Percentiles rank a stretch among this genome's conserved stretches.
phyloP scores from a whole-genome alignment of 345 rosid species.

The Trapa bicornis region DNA sequence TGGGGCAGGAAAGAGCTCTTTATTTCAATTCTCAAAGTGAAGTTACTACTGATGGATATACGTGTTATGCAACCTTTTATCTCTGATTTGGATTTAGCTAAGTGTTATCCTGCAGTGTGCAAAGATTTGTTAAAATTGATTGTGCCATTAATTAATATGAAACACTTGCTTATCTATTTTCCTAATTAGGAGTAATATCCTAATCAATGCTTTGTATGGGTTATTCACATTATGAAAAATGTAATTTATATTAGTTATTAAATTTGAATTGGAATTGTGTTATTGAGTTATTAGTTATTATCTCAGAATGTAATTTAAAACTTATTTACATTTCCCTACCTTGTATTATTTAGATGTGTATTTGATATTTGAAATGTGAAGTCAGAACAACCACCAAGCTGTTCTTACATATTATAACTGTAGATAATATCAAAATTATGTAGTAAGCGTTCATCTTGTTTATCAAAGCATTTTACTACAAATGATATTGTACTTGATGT shows the following conservation, averaged over 20 bases:
- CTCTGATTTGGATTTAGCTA: neutral
- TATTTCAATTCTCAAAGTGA: neutral
- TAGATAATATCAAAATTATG: neutral
- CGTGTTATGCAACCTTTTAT: neutral
- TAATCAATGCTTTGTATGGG: neutral
- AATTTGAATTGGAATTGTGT: neutral
- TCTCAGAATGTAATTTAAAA: neutral
- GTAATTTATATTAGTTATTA: no score
- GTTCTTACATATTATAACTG: neutral
- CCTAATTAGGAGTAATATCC: neutral
- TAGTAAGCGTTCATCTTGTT: neutral
- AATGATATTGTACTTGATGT: neutral
- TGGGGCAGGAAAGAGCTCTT: neutral
- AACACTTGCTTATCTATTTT: neutral
- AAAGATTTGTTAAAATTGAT: neutral
- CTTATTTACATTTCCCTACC: no score
- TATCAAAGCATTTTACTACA: neutral
- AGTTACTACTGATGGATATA: neutral
- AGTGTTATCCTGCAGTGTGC: neutral
- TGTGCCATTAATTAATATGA: neutral
- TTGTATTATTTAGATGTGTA: no score
- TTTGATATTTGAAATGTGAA: no score
- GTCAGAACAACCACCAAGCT: neutral
- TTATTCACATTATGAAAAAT: neutral
- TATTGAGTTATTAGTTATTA: neutral